Base-by-base conservation (phyloP, 805 yeast species). In the Millerozyma miso region DNA sequence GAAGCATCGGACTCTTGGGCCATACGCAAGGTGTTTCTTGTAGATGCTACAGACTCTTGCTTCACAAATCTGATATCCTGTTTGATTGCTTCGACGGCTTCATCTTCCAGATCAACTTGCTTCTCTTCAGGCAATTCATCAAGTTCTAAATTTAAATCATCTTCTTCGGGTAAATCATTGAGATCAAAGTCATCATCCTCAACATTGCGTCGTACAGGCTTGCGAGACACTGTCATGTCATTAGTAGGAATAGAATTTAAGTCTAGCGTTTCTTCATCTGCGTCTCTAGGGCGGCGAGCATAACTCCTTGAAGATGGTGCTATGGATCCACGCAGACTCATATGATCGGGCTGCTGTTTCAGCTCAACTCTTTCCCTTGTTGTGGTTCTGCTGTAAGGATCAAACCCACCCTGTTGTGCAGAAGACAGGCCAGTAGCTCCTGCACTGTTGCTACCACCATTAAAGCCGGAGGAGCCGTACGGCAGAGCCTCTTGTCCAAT, bases 71-170 rank as follows among this genome's bases (percentile, higher is more conserved):
- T 72, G 46, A 86, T 83, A 50, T 90, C 88, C 47, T 85, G 84
- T 59, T 86, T 88, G 49, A 91, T 80, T 36, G 80, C 86, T 58
- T 88, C 95, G 14, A 91, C 87, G 51, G 88, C 97, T 59, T 86
- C 95, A 49, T 90, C 97, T 48, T 88, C 90, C 45, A 73, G 64
- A 44, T 69, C 80, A 52, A 57, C 67, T 44, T 67, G 60, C 38
- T 68, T 65, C 39, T 69, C 66, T 37, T 65, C 64, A 2, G 70
- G 69, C 20, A 66, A 51, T 18, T 65, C 68, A 37, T 64, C 71
- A 26, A 64, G 44, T 14, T 62, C 66, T 17, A 68, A 63, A 46
- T 71, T 71, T 47, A 70, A 58, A 47, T 69, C 74, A 38, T 68
- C 70, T 17, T 62, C 70, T 33, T 55, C 63, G 2, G 64, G 65